Base-by-base conservation (phyloP, 2,329 filamentous ascomycete genomes). In the Plectosphaerella cucumerina region DNA sequence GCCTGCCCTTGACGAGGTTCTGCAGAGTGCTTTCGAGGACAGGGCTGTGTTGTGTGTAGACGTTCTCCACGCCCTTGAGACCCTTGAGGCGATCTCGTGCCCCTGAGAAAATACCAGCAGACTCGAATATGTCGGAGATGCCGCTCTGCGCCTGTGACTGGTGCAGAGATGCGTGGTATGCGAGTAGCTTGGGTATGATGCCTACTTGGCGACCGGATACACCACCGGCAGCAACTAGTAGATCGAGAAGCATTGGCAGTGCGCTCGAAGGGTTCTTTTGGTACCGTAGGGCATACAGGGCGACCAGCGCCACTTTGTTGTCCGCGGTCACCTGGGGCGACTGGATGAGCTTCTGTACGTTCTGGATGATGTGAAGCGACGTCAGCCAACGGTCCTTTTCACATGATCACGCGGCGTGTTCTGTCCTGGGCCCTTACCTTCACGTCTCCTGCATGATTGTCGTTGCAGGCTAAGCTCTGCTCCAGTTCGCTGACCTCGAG, bases 401-500 rank as follows among this genome's bases (percentile, higher is more conserved):
- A 0, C 22, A 11, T 31, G 26, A 10, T 31, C 26, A 6, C 12
- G 43, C 8, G 3, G 5, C 22, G 41, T 33, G 39, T 18, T 31
- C 8, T 31, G 9, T 11, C 26, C 26, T 31, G n/a, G 20, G 12
- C 33, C 56, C 72, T 56, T 74, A 90, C 89, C 77, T 92, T 96
- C n/a, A 99, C 73, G 68, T 99, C 95, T 52, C 84, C 81, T 20
- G 85, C 84, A 68, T 99, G 94, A 59, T 95, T 97, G 64, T 99
- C 95, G 65, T 94, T 97, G 70, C 95, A 99, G 45, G 93, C 94
- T 50, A 99, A 74, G 64, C 92, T 97, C 68, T 99, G 94, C 70
- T 99, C 94, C 44, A 97, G 78, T 73, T 99, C 94, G 69, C 91
- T 96, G 51, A 97, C 91, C 67, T 99, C 94, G n/a, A 99, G 77